Percentiles rank a stretch among this genome's conserved stretches.
These are phyloP conservation scores for Leishmania amazonensis DNA, from an alignment of 208 protist species.

Conservation along the genomic window DNA sequence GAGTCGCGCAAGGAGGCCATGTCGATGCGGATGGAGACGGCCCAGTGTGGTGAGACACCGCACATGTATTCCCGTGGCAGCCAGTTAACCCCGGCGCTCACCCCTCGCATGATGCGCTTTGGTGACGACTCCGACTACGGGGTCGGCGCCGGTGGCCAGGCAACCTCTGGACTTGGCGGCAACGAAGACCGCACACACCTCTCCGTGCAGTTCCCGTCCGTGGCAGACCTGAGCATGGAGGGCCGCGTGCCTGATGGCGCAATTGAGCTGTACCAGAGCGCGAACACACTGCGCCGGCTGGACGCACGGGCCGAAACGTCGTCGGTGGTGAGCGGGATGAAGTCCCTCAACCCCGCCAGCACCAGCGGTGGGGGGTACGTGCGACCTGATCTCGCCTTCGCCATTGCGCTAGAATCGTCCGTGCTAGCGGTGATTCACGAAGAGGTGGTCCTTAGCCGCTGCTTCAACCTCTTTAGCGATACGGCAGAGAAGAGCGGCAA, in stretches of 20 bases:
- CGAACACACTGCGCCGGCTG: conserved; percentile 47
- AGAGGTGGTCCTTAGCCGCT: conserved; percentile 60
- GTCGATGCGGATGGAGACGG: conserved; percentile 46
- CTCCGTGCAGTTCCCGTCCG: conserved; percentile 55
- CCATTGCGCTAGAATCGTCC: conserved; percentile 72
- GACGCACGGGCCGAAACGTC: conserved; percentile 37
- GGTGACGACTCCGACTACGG: conserved; percentile 35
- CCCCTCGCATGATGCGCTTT: conserved; percentile 44
- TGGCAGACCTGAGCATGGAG: conserved; percentile 31
- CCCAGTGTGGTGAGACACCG: conserved; percentile 55
- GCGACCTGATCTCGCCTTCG: conserved; percentile 77
- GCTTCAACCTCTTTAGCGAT: conserved; percentile 58
- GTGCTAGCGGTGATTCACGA: conserved; percentile 68
- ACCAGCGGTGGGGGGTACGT: conserved; percentile 48
- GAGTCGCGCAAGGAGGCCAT: conserved; percentile 46
- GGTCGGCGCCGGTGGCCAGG: conserved; percentile 19
- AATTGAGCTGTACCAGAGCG: conserved; percentile 51
- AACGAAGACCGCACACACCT: conserved; percentile 36
- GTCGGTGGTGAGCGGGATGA: conserved; percentile 38
- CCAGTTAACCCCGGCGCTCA: conserved; percentile 43
- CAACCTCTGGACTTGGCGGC: conserved; percentile 9
- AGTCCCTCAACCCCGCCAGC: conserved; percentile 28
- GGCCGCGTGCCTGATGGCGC: conserved; percentile 22
- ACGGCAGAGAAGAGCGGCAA: conserved; percentile 9
- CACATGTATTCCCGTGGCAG: conserved; percentile 30